Evolutionary conservation across 495 filamentous ascomycete genomes (phyloP).

Genomic region (Penicillium salamii): DNA sequence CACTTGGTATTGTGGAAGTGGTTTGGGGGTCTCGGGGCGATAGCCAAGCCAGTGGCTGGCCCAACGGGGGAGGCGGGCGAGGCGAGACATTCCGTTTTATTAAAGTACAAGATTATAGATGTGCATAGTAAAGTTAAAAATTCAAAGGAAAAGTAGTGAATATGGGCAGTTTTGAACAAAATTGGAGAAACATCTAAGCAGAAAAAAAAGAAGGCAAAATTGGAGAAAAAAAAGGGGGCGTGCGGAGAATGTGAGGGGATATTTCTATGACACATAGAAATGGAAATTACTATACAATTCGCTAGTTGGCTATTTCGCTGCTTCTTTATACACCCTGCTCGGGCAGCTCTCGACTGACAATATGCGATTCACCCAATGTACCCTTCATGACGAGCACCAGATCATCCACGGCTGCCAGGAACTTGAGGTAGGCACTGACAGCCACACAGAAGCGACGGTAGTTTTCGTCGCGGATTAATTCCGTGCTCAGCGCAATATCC

Average conservation of each 20-base stretch:
- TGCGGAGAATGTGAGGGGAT: conserved; percentile 15
- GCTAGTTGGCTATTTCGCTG: background rate
- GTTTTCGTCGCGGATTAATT: conserved; percentile 33
- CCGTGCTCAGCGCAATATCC: conserved; percentile 23
- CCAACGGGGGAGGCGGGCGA: conserved; percentile 32
- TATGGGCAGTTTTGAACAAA: too few species aligned
- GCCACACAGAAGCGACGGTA: conserved; percentile 42
- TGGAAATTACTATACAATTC: too few species aligned
- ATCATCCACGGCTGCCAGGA: conserved; percentile 37
- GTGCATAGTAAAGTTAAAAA: background rate
- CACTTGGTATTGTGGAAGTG: conserved; percentile 20
- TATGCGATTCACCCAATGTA: conserved; percentile 39
- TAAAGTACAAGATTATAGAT: too few species aligned
- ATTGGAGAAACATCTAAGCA: too few species aligned
- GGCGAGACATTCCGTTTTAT: conserved; percentile 26
- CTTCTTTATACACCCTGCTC: conserved; percentile 13
- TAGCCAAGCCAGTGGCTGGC: conserved; percentile 40
- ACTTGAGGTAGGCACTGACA: conserved; percentile 35
- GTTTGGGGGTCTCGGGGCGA: conserved; percentile 24
- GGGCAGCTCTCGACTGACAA: conserved; percentile 28
- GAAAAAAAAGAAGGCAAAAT: background rate
- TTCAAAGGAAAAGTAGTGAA: too few species aligned
- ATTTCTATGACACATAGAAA: conserved; percentile 7
- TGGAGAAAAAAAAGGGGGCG: conserved; percentile 8
- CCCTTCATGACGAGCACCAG: conserved; percentile 43